Percentiles rank a stretch among this genome's conserved stretches.
Evolutionary conservation across 257 asterid genomes (phyloP).

Genomic region (Ligustrum vulgare): DNA sequence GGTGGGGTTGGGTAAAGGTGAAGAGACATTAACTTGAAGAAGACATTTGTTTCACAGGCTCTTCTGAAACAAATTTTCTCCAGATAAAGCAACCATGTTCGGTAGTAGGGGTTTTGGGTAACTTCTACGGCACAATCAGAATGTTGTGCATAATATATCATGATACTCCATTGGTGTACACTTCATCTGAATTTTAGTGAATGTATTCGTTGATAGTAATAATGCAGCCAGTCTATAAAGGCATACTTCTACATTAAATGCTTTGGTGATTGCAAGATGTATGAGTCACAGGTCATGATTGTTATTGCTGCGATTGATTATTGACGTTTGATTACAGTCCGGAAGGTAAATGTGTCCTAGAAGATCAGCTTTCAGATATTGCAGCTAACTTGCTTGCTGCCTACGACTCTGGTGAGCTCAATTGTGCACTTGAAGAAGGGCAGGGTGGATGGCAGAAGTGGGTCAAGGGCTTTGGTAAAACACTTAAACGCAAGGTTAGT

Average conservation of each 20-base stretch:
- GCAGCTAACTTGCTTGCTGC: conserved; percentile 70
- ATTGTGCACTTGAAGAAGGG: conserved; percentile 78
- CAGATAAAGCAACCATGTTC: not conserved
- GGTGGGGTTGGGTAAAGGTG: not conserved
- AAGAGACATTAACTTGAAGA: not conserved
- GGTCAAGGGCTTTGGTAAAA: conserved; percentile 88
- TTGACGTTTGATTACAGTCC: conserved; percentile 49
- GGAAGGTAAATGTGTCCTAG: conserved; percentile 63
- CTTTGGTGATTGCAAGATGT: not conserved
- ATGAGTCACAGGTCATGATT: not conserved
- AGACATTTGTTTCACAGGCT: not conserved
- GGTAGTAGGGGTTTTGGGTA: not conserved
- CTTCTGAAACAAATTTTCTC: not conserved
- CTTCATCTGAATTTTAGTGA: not conserved
- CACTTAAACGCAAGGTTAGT: conserved; percentile 85
- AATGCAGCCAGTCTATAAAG: not conserved
- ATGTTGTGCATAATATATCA: no score
- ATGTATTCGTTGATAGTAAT: not conserved
- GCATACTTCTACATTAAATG: not conserved
- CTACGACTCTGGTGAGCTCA: conserved; percentile 74
- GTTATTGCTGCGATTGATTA: not conserved
- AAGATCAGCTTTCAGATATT: conserved; percentile 76
- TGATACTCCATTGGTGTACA: not conserved
- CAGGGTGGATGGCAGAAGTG: conserved; percentile 78
- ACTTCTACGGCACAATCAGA: not conserved